Evolutionary conservation across 129 eudicot species (phyloP).

Genomic region (Tanacetum coccineum): DNA sequence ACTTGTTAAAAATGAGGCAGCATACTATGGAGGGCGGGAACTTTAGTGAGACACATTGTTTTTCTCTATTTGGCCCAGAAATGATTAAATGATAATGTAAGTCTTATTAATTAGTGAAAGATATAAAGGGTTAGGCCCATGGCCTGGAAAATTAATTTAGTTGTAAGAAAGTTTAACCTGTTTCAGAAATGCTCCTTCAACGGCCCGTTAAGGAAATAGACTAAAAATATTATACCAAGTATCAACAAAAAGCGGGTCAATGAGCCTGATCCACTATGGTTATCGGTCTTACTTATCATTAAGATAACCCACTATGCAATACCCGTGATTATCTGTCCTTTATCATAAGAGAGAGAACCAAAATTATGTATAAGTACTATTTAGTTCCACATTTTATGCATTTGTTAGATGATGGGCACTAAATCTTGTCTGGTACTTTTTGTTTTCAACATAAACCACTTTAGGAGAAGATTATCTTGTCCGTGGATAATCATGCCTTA

Average conservation of each 20-base stretch:
- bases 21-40: conserved; percentile 6
- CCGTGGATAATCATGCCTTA: conserved; percentile 26
- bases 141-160: conserved; percentile 22
- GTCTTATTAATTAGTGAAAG: conserved; percentile 18
- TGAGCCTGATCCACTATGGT: too few species aligned
- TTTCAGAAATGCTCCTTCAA: conserved; percentile 8
- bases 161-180: conserved; percentile 23
- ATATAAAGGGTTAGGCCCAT: conserved; percentile 28
- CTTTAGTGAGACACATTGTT: conserved; percentile 12
- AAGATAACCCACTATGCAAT: conserved; percentile 26
- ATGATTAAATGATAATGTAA: conserved; percentile 1
- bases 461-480: conserved; percentile 23
- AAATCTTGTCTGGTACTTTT: conserved; percentile 39
- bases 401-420: conserved; percentile 24
- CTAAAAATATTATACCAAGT: conserved; percentile 9
- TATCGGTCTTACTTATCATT: neutral
- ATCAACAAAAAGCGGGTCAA: conserved; percentile 11
- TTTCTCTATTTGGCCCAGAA: conserved; percentile 20
- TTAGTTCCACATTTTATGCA: neutral
- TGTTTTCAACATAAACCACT: conserved; percentile 36
- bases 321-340: conserved; percentile 11
- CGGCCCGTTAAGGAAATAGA: conserved; percentile 14
- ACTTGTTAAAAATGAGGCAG: conserved; percentile 12
- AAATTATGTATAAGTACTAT: conserved; percentile 18
- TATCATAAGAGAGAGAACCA: conserved; percentile 1